A percentile compares a stretch with the other conserved stretches of the same genome.
Conservation (phyloP, 441 rosid species). For the Pelargonium citronellum region DNA sequence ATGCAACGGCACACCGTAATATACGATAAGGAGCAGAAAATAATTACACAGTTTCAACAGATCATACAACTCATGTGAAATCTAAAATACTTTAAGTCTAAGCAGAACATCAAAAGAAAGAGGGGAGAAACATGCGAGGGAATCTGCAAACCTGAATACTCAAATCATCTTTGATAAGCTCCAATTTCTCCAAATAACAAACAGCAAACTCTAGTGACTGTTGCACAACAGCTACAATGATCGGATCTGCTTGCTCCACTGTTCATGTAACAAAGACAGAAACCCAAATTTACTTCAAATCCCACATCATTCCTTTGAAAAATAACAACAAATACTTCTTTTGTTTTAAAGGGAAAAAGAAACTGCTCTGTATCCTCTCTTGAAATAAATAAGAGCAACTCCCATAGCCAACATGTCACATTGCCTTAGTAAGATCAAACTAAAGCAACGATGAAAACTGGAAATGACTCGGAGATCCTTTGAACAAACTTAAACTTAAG, state of each 20-base stretch:
- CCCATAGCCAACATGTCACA: neutral
- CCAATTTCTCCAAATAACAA: constrained; percentile 71
- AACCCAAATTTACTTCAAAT: constrained; percentile 1
- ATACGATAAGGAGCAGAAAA: neutral
- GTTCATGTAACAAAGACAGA: constrained; percentile 20
- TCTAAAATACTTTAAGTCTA: neutral
- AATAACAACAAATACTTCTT: constrained; percentile 15
- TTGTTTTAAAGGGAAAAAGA: neutral
- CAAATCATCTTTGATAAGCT: constrained; percentile 45
- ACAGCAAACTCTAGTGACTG: constrained; percentile 78
- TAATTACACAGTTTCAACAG: constrained; percentile 3
- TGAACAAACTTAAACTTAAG: neutral
- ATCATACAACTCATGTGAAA: constrained; percentile 2
- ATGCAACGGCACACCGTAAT: neutral
- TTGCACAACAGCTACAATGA: constrained; percentile 63
- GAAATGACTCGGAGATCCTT: neutral
- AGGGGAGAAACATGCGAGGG: neutral
- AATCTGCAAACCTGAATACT: constrained; percentile 58
- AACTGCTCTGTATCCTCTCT: neutral
- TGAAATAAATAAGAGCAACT: neutral
- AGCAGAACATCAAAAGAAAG: neutral
- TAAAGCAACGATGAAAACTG: neutral
- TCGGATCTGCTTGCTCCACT: constrained; percentile 79
- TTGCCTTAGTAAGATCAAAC: neutral
- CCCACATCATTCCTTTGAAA: constrained; percentile 15